Percentiles rank a stretch among this genome's conserved stretches.
Evolutionary conservation across 495 filamentous ascomycete genomes (phyloP).

Genomic region (Aspergillus mulundensis): DNA sequence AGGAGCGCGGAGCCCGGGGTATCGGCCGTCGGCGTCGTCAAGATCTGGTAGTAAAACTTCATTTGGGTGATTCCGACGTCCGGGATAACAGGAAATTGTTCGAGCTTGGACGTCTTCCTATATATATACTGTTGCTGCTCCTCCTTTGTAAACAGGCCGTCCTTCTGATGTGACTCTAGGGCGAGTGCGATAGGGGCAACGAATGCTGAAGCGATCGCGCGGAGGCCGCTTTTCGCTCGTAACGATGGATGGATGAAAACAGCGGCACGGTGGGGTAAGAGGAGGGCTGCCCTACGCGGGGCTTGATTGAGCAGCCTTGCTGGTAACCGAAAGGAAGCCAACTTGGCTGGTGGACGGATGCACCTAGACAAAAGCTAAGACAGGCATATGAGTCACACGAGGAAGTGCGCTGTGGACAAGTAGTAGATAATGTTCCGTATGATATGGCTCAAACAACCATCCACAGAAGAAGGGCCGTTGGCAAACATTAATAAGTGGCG

Average conservation of each 20-base stretch:
- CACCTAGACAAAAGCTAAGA: not conserved
- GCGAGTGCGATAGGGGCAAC: conserved; percentile 5
- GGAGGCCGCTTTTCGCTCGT: not conserved
- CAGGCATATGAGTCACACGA: conserved; percentile 6
- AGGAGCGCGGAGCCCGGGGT: conserved; percentile 75
- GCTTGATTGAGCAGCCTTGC: conserved; percentile 30
- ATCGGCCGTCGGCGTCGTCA: conserved; percentile 84
- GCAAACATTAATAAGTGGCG: not conserved
- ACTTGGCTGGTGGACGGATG: conserved; percentile 27
- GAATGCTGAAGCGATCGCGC: not conserved
- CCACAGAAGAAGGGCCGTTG: not conserved
- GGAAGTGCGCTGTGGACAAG: not conserved
- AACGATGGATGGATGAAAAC: conserved; percentile 1
- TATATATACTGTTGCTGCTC: conserved; percentile 22
- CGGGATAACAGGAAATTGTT: not conserved
- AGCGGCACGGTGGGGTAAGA: conserved; percentile 4
- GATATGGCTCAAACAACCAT: not conserved
- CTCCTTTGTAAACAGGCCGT: not conserved
- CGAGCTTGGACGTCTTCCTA: conserved; percentile 21
- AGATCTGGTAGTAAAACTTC: conserved; percentile 66
- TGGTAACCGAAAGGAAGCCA: conserved; percentile 39
- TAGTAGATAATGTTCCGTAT: not conserved
- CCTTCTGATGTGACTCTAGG: not conserved
- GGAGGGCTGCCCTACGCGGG: conserved; percentile 23
- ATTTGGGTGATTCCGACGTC: conserved; percentile 41